Conservation (phyloP, 2,329 filamentous ascomycete species). For the Pyricularia pennisetigena region DNA sequence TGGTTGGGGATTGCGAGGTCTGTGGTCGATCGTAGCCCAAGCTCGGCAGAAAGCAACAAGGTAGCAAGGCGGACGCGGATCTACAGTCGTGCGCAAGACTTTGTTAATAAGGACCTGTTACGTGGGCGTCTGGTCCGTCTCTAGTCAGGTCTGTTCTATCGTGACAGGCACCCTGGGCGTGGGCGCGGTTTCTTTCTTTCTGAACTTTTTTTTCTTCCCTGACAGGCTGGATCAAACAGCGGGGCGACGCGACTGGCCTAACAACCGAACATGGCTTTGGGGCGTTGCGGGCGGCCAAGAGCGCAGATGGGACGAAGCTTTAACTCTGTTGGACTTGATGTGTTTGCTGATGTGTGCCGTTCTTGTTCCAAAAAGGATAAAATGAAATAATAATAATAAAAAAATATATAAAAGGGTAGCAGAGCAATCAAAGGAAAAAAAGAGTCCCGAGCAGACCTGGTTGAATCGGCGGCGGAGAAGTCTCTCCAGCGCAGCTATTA, state of each 20-base stretch:
- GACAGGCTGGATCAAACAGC: neutral
- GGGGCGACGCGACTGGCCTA: neutral
- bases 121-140: neutral
- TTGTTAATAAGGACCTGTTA: neutral
- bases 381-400: neutral
- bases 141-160: neutral
- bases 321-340: neutral
- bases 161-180: neutral
- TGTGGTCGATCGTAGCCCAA: neutral
- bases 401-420: neutral
- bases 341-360: neutral
- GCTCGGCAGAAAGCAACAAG: neutral
- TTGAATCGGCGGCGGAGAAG: neutral
- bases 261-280: neutral
- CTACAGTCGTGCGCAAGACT: neutral
- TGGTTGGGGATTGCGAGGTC: neutral
- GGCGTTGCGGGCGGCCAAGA: neutral
- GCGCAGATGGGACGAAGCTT: neutral
- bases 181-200: neutral
- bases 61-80: neutral
- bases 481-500: neutral
- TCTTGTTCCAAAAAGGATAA: neutral
- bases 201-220: neutral
- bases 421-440: neutral
- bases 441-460: neutral